Base-by-base conservation (phyloP, 345 rosid genomes). In the Eucalyptus coolabah region DNA sequence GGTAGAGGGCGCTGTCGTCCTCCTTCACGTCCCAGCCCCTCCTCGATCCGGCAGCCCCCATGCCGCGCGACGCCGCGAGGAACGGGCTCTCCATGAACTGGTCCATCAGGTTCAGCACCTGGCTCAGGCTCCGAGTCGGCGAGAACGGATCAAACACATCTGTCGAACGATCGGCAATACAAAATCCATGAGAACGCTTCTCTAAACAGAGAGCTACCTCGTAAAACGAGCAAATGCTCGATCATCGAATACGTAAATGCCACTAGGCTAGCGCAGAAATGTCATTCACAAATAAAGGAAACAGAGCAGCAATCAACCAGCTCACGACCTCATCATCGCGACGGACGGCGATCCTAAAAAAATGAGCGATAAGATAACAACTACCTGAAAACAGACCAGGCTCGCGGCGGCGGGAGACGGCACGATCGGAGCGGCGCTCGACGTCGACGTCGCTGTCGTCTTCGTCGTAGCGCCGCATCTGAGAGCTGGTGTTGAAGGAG, bases 21-120 rank as follows among this genome's bases (percentile, higher is more conserved):
- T 96, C 97, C 32, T 93, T 94, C 5, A 86, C 90, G 45, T 94
- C 94, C 95, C 96, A 95, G 7, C 95, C 92, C 24, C 94, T 88
- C 4, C 94, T 87, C 9, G 82, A 60, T 12, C 93, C 91, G 1
- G 83, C 94, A 47, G 87, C 94, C 51, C 93, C 95, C 67, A 90
- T 89, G 34, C 95, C 94, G 5, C 94, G 91, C 1, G 92, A 65
- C 3, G 88, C 50, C 11, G 65, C 21, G 30, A 94, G 45, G 89
- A 93, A 81, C 5, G 97, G 98, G 67, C 88, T 91, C 86, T 96
- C 96, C 88, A 91, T 86, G 63, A 94, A 44, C 23, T 90, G 94
- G 90, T 96, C 98, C 97, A 95, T 91, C 67, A 94, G 88, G 90
- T 96, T 96, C 90, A 96, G 93, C 49, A 96, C 91, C 83, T 94